Evolutionary conservation across 306 rosid genomes (phyloP).

Genomic region (Parietaria judaica): DNA sequence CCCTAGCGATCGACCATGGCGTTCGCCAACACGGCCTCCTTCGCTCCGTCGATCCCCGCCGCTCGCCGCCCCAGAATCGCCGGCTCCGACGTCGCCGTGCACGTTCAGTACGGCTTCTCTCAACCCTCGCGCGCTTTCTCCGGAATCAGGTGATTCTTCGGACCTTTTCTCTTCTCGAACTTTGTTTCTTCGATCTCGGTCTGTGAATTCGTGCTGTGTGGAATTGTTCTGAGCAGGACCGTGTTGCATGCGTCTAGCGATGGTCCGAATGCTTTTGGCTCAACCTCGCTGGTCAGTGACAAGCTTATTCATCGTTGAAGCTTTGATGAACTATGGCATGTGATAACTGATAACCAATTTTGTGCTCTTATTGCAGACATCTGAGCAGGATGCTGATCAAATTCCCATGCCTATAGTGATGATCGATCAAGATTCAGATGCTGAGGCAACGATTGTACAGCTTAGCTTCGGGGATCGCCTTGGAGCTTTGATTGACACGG

Average conservation of each 20-base stretch:
- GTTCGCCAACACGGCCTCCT: slow-evolving; percentile 32
- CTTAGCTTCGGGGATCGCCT: slow-evolving; percentile 97
- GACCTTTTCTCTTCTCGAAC: not conserved
- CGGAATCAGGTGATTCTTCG: slow-evolving; percentile 26
- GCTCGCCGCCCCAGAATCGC: slow-evolving; percentile 22
- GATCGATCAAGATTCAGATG: slow-evolving; percentile 81
- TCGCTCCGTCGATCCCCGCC: slow-evolving; percentile 39
- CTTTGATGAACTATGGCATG: too few relatives aligned
- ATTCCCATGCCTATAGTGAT: slow-evolving; percentile 76
- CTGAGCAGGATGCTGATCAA: slow-evolving; percentile 34
- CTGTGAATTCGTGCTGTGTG: slow-evolving; percentile 10
- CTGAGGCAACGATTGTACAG: slow-evolving; percentile 79
- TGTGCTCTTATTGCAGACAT: slow-evolving; percentile 46
- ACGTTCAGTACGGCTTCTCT: not conserved
- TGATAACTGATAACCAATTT: slow-evolving; percentile 3
- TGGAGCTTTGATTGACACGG: slow-evolving; percentile 96
- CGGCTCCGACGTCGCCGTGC: slow-evolving; percentile 29
- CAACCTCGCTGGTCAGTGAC: slow-evolving; percentile 61
- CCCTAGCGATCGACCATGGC: slow-evolving; percentile 35
- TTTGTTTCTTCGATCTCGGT: not conserved
- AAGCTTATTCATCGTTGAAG: slow-evolving; percentile 5
- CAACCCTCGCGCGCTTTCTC: slow-evolving; percentile 11
- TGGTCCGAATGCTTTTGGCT: slow-evolving; percentile 60
- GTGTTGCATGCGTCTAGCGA: slow-evolving; percentile 41
- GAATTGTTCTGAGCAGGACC: slow-evolving; percentile 41